phyloP scores from a whole-genome alignment of 495 filamentous ascomycete genomes.

The Podospora tetraspora region DNA sequence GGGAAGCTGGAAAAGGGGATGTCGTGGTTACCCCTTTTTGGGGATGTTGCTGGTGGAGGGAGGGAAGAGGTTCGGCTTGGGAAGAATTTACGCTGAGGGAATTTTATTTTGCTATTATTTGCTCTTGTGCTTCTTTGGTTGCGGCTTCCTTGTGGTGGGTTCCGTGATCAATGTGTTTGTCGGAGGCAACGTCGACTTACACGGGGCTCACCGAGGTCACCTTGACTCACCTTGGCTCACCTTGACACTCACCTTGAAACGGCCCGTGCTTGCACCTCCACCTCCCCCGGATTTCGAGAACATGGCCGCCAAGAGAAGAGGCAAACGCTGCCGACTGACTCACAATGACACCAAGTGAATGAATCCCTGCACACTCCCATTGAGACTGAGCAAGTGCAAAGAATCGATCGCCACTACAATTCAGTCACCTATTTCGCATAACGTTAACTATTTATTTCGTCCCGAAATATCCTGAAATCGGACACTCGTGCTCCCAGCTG shows the following conservation, averaged over 20 bases:
- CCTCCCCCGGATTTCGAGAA: neutral
- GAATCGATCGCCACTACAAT: neutral
- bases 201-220: neutral
- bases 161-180: neutral
- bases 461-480: neutral
- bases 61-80: neutral
- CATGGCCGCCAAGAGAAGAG: neutral
- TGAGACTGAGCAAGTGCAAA: neutral
- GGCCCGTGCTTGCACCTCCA: neutral
- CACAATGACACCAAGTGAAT: neutral
- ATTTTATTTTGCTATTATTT: neutral
- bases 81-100: neutral
- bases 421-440: too few relatives aligned
- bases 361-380: neutral
- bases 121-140: neutral
- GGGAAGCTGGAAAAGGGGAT: neutral
- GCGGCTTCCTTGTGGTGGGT: neutral
- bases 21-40: neutral
- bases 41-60: neutral
- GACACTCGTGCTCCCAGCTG: neutral
- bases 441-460: too few relatives aligned
- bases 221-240: constrained; percentile 4
- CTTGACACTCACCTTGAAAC: constrained; percentile 2
- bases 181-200: neutral
- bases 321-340: neutral